Conservation (phyloP, 169 alveolate genomes). For the Theileria annulata region DNA sequence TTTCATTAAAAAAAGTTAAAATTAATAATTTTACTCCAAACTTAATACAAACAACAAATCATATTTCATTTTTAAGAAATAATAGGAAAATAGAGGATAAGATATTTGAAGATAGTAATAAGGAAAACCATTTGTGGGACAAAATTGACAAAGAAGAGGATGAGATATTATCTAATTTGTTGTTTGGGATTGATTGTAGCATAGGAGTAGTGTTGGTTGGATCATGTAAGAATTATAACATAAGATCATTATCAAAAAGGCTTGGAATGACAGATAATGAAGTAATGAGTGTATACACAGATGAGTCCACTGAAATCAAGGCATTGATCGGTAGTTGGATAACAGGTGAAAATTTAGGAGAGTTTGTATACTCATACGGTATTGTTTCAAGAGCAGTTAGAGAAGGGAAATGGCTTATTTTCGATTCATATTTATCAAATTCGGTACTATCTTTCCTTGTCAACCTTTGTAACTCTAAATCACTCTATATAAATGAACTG, state of each 20-base stretch:
- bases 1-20: background rate
- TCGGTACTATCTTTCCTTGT: slow-evolving; percentile 68
- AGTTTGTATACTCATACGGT: slow-evolving; percentile 79
- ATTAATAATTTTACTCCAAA: background rate
- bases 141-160: background rate
- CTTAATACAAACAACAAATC: slow-evolving; percentile 24
- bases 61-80: slow-evolving; percentile 38
- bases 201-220: slow-evolving; percentile 41
- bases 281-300: slow-evolving; percentile 68
- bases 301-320: slow-evolving; percentile 78
- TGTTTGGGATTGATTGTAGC: slow-evolving; percentile 51
- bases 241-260: slow-evolving; percentile 34
- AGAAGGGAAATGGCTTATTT: slow-evolving; percentile 78
- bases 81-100: background rate
- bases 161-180: slow-evolving; percentile 48
- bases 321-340: slow-evolving; percentile 81
- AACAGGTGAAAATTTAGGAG: slow-evolving; percentile 75
- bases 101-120: slow-evolving; percentile 32
- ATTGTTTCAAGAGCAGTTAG: slow-evolving; percentile 75
- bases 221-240: slow-evolving; percentile 40
- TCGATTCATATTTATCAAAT: slow-evolving; percentile 77
- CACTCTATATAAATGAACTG: slow-evolving; percentile 64
- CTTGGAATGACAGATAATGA: slow-evolving; percentile 28
- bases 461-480: slow-evolving; percentile 67
- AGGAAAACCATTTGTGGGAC: background rate